Percentiles rank a stretch among this genome's conserved stretches.
These are phyloP conservation scores for Magnolia changhungtana DNA, from an alignment of 164 flowering plant genomes.

Conservation along the genomic window DNA sequence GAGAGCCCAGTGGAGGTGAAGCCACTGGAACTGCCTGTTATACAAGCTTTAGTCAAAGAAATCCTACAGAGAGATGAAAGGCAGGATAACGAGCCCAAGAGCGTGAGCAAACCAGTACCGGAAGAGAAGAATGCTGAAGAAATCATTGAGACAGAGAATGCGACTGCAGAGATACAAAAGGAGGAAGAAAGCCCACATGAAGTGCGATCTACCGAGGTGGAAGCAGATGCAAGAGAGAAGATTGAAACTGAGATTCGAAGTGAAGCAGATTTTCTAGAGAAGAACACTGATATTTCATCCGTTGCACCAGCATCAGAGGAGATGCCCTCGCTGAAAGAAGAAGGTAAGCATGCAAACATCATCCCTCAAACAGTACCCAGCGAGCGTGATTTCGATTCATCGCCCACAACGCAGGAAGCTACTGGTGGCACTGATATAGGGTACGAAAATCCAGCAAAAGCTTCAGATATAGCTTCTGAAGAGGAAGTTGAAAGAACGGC, in stretches of 20 bases:
- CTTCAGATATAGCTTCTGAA: neutral
- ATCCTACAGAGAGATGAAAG: neutral
- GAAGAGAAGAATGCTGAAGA: neutral
- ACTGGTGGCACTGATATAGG: neutral
- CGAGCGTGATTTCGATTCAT: neutral
- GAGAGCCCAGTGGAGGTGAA: neutral
- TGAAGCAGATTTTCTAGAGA: neutral
- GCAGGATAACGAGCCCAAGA: neutral
- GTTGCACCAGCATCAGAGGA: neutral
- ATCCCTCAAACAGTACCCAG: neutral
- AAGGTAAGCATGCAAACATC: neutral
- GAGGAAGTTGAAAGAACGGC: neutral
- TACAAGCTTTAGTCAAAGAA: slow-evolving; percentile 2
- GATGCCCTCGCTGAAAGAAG: neutral
- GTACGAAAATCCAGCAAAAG: neutral
- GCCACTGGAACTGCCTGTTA: neutral
- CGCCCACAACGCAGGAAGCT: neutral
- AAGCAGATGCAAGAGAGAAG: neutral
- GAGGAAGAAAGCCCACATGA: neutral
- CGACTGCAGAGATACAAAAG: neutral
- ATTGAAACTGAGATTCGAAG: neutral
- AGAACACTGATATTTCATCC: neutral
- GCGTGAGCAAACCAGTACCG: neutral
- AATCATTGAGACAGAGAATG: neutral
- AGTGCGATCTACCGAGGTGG: neutral